Base-by-base conservation (phyloP, 306 rosid species). In the Casuarina equisetifolia region DNA sequence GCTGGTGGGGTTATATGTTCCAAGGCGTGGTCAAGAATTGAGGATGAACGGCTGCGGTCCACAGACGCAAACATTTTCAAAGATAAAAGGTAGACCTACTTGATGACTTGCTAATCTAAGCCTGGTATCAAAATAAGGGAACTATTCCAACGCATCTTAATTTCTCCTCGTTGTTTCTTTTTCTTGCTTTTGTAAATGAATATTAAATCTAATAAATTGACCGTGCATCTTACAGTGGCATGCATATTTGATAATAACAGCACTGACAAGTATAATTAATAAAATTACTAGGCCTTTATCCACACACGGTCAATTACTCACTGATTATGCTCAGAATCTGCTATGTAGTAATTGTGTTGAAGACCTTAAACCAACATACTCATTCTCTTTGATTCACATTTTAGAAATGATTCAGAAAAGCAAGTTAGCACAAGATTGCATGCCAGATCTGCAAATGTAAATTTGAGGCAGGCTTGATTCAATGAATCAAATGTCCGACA, bases 101-200 rank as follows among this genome's bases (percentile, higher is more conserved):
- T 67, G 20, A 67, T 67, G 50, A n/a, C 71, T 7, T 67, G 38
- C 64, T 67, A 67, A 67, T 25, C 50, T 67, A 67, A 67, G 8
- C 36, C 16, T 17, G 36, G 15, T 40, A 42, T 48, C 17, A 66
- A 40, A 64, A 46, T 42, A 16, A 16, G 48, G 0, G 8, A 42
- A 17, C 3, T 9, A 63, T 40, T 67, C 17, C 35, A 40, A 43
- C 20, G 16, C 35, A 40, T 67, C 50, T 67, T 40, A 58, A 54
- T n/a, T 25, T 6, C 9, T 67, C n/a, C 9, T 3, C 2, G n/a
- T 19, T 53, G 5, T 8, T 20, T 7, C 12, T 12, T 35, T 25
- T 11, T 61, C 4, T 11, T 59, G 0, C 35, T 61, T 59, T 32
- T 32, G 0, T 57, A 25, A 15, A 66, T 66, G 69, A 62, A 62